These are phyloP conservation scores for Talaromyces atroroseus DNA, from an alignment of 2,329 filamentous ascomycete species.

Conservation along the genomic window DNA sequence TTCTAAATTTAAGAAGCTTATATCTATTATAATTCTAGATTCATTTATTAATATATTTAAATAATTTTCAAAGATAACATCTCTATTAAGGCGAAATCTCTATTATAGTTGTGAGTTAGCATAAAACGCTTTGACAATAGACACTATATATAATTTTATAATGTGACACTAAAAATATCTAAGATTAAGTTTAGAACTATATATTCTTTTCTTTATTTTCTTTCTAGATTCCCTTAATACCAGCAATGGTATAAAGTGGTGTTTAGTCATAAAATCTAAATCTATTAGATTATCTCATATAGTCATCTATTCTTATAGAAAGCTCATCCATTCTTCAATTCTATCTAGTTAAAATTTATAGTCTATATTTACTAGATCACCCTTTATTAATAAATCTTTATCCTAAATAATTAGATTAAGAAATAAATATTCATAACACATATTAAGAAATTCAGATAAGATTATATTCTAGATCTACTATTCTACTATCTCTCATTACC, in stretches of 20 bases:
- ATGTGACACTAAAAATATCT: slow-evolving; percentile 14
- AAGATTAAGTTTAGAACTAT: slow-evolving; percentile 17
- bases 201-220: slow-evolving; percentile 13
- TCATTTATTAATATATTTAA: slow-evolving; percentile 13
- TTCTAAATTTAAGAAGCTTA: slow-evolving; percentile 10
- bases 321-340: slow-evolving; percentile 17
- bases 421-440: slow-evolving; percentile 17
- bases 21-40: slow-evolving; percentile 6
- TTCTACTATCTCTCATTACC: slow-evolving; percentile 11
- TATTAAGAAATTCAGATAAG: slow-evolving; percentile 18
- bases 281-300: slow-evolving; percentile 18
- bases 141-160: background rate
- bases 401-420: slow-evolving; percentile 17
- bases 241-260: slow-evolving; percentile 16
- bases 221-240: slow-evolving; percentile 16
- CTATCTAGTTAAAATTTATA: slow-evolving; percentile 16
- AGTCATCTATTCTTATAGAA: slow-evolving; percentile 14
- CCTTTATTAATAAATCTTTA: slow-evolving; percentile 16
- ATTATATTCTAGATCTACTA: slow-evolving; percentile 15
- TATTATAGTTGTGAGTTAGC: background rate
- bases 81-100: background rate
- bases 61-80: slow-evolving; percentile 11
- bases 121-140: background rate
- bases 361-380: slow-evolving; percentile 17
- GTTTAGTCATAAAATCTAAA: slow-evolving; percentile 14